Conservation (phyloP, 2,329 filamentous ascomycete genomes). For the Cordyceps tenuipes region DNA sequence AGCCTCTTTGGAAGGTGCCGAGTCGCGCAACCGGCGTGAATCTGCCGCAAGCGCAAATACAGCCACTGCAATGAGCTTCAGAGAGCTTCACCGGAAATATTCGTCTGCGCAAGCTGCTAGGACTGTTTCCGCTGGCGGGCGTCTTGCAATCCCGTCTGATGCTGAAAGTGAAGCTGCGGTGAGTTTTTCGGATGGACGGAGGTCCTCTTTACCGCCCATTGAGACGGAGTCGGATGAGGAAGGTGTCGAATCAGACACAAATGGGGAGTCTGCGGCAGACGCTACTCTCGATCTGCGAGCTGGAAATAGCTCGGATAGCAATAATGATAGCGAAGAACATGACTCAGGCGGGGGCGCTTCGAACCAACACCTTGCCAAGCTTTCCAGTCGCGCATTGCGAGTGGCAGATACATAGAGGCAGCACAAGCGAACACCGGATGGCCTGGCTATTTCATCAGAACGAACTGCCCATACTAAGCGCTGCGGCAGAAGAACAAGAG, state of each 20-base stretch:
- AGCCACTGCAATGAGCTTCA: constrained; percentile 57
- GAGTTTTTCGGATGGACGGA: constrained; percentile 51
- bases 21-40: constrained; percentile 44
- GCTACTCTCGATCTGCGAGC: neutral
- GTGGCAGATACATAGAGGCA: neutral
- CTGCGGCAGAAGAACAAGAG: neutral
- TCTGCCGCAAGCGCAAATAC: constrained; percentile 60
- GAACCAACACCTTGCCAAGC: neutral
- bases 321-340: neutral
- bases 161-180: constrained; percentile 53
- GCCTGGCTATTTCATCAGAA: neutral
- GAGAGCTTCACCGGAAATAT: constrained; percentile 53
- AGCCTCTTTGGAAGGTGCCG: constrained; percentile 32
- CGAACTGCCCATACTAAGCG: neutral
- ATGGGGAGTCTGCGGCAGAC: neutral
- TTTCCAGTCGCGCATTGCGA: neutral
- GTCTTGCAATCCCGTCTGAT: constrained; percentile 42
- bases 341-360: neutral
- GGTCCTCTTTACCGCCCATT: constrained; percentile 46
- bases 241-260: constrained; percentile 2
- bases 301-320: neutral
- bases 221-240: constrained; percentile 32
- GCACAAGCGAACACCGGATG: neutral
- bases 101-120: constrained; percentile 43
- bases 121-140: constrained; percentile 30